Evolutionary conservation across 1,284 basidiomycete genomes (phyloP), one percentile per base, ranked within the genome.

Genomic region (Albatrellus sp.): DNA sequence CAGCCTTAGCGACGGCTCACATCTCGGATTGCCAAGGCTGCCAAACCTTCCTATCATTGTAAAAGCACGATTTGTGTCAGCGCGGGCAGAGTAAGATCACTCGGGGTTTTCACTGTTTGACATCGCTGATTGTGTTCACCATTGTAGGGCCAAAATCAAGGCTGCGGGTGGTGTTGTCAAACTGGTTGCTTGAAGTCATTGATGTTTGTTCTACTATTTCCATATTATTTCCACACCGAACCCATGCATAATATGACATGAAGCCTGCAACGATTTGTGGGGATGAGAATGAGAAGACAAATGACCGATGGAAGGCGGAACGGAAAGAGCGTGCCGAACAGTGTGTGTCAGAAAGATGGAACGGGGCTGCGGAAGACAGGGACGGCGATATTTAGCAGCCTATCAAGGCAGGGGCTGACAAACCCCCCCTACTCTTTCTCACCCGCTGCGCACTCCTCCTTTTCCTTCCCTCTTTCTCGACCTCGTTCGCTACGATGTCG

Each of bases 41-140:
- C 86, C 85, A 50, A 80, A 82, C 58, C 66, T 85, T 50, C 91
- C 92, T 34, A 88, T 90, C 73, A 96, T 97, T 60, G 87, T 96
- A 60, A 96, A 96, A 75, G 90, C 92, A 50, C 89, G 92, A 55
- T 96, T 83, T 63, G 90, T 96, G 50, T 93, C 90, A 42, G 72
- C 69, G 55, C 80, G 75, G 59, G 92, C 92, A 55, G 92, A 96
- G 89, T 89, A 61, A 50, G 85, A 79, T 7, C 31, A 35, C 16
- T 30, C 31, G 32, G 43, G 38, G 13, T 43, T 43, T 28, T 40
- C 9, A 36, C 31, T 41, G 13, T 43, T 33, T 45, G 8, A 41
- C 37, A 46, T 28, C 28, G 46, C 49, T 34, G 13, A 35, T 34
- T 49, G 45, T 37, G 49, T 36, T 33, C 8, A 24, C 24, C 19